These are phyloP conservation scores for Sporothrix curviconia DNA, from an alignment of 2,329 filamentous ascomycete species.

Conservation along the genomic window DNA sequence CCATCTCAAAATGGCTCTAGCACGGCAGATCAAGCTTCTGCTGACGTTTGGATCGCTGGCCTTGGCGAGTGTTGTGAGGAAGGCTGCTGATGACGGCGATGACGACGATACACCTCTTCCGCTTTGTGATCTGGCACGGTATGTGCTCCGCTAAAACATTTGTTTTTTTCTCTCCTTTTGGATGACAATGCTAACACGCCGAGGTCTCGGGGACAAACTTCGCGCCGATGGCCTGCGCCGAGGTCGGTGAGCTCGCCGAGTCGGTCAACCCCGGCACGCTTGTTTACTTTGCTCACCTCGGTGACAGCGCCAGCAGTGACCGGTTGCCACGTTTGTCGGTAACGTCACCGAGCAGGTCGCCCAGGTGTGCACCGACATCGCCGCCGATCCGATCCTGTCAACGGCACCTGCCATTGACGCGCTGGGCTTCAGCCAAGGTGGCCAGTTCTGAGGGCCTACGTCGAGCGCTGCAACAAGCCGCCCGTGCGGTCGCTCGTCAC, in stretches of 20 bases:
- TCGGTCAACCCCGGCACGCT: conserved; percentile 73
- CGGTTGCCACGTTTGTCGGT: conserved; percentile 83
- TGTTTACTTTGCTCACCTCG: conserved; percentile 71
- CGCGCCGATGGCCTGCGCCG: conserved; percentile 65
- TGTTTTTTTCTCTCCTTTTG: neutral
- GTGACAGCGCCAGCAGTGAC: conserved; percentile 60
- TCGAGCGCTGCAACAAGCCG: conserved; percentile 77
- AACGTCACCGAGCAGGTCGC: conserved; percentile 76
- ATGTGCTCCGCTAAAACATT: conserved; percentile 6
- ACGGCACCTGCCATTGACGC: conserved; percentile 81
- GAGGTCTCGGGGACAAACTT: conserved; percentile 63
- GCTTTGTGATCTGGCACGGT: conserved; percentile 89
- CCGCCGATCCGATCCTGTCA: conserved; percentile 69
- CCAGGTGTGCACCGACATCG: conserved; percentile 70
- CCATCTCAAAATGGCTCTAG: conserved; percentile 23
- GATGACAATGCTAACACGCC: conserved; percentile 26
- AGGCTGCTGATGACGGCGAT: conserved; percentile 27
- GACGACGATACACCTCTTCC: conserved; percentile 66
- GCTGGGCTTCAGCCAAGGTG: conserved; percentile 90
- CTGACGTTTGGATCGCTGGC: conserved; percentile 29
- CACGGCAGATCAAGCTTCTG: conserved; percentile 23
- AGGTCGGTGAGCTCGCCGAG: conserved; percentile 65
- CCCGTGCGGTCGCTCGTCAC: conserved; percentile 75
- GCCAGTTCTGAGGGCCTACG: conserved; percentile 89
- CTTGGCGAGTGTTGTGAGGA: conserved; percentile 24